Base-by-base conservation (phyloP, 176 grass and related monocot species). In the Eragrostis nindensis region DNA sequence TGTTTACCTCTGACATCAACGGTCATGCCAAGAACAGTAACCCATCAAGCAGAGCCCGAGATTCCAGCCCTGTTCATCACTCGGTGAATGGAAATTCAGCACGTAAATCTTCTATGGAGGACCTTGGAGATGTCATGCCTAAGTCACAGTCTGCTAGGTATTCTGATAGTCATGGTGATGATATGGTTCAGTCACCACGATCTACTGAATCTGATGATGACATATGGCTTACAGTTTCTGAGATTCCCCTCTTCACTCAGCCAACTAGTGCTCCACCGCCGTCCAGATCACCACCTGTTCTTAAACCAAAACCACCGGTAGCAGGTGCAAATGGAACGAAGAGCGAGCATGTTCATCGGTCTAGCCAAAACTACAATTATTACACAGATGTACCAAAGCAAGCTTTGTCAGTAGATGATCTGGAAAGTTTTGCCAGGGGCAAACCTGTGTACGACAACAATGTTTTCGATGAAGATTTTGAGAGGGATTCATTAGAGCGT, bases 181-280 rank as follows among this genome's bases (percentile, higher is more conserved):
- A 61, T 32, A 71, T 75, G 57, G 86, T 91, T 76, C 90, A 88
- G 81, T 91, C 90, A 68, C 88, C 92, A 12, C 75, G 77, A 27
- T 88, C 86, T 80, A 84, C 75, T 81, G 92, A 90, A 78, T 91
- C 88, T 13, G 80, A 81, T 80, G 92, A 91, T 65, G 96, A 93
- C 71, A 48, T 95, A 89, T 99, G 96, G 96, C 84, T 99, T 83
- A 91, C 92, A 86, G 86, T 99, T 95, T 89, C 82, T 80, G 96
- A 99, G 86, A 95, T 99, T 84, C 92, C 92, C 30, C 92, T 99
- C 61, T 93, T 91, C 76, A 99, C 96, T 47, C 81, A 53, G 57
- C 92, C 92, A 76, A 95, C 92, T 71, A 95, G 30, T 90, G 92
- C 92, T 77, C 88, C 90, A 24, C 90, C 96, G 56, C 96, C 96